Percentiles rank a stretch among this genome's conserved stretches.
phyloP scores from a whole-genome alignment of 108 stramenopile genomes.

The Cyclostephanos invisitatus region DNA sequence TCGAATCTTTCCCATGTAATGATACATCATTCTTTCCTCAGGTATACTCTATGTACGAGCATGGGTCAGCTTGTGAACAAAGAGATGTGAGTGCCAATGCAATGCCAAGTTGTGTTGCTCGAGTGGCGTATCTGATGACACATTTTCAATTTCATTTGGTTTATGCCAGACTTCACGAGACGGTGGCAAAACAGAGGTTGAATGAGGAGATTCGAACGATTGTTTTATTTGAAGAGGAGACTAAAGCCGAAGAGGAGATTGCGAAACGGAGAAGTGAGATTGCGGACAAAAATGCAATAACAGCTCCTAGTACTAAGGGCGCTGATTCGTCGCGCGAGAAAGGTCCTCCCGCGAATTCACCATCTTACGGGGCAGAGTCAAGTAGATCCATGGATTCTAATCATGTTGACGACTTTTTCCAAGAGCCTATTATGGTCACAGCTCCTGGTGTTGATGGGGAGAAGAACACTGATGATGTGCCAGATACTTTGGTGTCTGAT shows the following conservation, averaged over 20 bases:
- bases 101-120: background rate
- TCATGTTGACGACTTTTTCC: background rate
- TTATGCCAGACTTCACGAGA: slow-evolving; percentile 37
- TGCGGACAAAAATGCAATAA: slow-evolving; percentile 3
- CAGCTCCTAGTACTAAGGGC: background rate
- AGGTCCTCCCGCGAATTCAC: slow-evolving; percentile 1
- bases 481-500: slow-evolving; percentile 9
- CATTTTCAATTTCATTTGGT: background rate
- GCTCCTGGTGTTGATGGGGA: slow-evolving; percentile 37
- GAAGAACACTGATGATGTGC: slow-evolving; percentile 50
- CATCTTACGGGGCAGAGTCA: slow-evolving; percentile 12
- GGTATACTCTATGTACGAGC: slow-evolving; percentile 83
- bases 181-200: slow-evolving; percentile 42
- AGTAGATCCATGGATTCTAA: slow-evolving; percentile 12
- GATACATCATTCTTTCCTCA: background rate
- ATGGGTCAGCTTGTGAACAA: slow-evolving; percentile 80
- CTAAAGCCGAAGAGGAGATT: slow-evolving; percentile 34
- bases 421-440: background rate
- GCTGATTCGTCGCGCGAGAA: background rate
- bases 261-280: slow-evolving; percentile 12
- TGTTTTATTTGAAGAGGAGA: slow-evolving; percentile 32
- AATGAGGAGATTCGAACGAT: slow-evolving; percentile 39
- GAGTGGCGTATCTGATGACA: background rate
- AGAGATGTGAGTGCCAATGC: slow-evolving; percentile 23
- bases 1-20: background rate